Conservation (phyloP, 768 basidiomycete genomes). For the Leccinum ochraceum region DNA sequence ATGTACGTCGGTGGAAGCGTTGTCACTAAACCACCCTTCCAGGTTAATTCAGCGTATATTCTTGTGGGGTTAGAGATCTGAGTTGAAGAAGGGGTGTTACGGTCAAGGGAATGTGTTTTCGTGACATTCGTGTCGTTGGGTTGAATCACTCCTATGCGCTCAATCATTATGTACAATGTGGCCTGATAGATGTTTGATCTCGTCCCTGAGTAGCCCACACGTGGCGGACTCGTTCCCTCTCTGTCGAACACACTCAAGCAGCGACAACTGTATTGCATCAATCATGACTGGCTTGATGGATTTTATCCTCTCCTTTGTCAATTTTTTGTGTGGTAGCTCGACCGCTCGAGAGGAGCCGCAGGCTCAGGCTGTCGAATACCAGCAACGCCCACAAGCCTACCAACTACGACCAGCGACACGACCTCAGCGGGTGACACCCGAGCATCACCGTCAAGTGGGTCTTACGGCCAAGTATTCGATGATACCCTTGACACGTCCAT, state of each 20-base stretch:
- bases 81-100: neutral
- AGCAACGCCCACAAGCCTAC: slow-evolving; percentile 5
- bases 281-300: slow-evolving; percentile 30
- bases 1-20: slow-evolving; percentile 92
- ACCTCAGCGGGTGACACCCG: slow-evolving; percentile 4
- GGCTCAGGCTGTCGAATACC: slow-evolving; percentile 1
- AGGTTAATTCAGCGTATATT: slow-evolving; percentile 73
- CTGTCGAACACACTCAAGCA: neutral
- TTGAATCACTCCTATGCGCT: slow-evolving; percentile 16
- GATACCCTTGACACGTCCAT: slow-evolving; percentile 1
- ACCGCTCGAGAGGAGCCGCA: slow-evolving; percentile 13
- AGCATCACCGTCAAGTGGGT: slow-evolving; percentile 19
- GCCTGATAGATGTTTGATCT: neutral
- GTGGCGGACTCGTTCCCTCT: neutral
- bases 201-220: neutral
- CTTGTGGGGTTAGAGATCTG: slow-evolving; percentile 87
- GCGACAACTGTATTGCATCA: neutral
- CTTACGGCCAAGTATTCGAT: neutral
- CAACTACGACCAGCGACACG: slow-evolving; percentile 6
- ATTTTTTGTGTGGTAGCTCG: slow-evolving; percentile 26
- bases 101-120: slow-evolving; percentile 33
- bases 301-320: slow-evolving; percentile 26
- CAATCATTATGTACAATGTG: slow-evolving; percentile 16
- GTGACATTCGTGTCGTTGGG: slow-evolving; percentile 25
- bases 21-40: slow-evolving; percentile 78